Evolutionary conservation across 805 yeast species (phyloP), one percentile per base, ranked within the genome.

Genomic region (Lipomyces starkeyi): DNA sequence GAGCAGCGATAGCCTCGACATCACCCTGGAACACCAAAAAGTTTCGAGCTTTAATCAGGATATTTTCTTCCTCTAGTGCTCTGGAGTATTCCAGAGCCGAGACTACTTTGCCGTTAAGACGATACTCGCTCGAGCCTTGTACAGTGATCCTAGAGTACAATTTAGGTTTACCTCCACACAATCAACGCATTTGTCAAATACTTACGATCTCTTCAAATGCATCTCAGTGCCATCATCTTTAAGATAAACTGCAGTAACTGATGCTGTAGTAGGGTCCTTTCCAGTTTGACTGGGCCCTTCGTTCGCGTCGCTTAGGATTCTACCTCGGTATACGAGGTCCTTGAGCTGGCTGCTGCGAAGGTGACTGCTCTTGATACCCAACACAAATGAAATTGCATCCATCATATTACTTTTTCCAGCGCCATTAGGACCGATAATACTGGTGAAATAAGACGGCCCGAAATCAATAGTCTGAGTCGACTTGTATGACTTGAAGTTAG

Each of bases 401-500:
- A 95, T 93, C 87, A 95, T 90, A 76, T 95, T 95, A 55, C 97
- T 91, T 80, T 95, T 95, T 7, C 99, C 99, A 0, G 98, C 90
- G 43, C 99, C 99, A 83, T 95, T 95, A n/a, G 98, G 98, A 0
- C 99, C 99, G 66, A 95, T 91, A 70, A 95, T 91, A 58, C 97
- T 89, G 0, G 97, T 91, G 81, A 95, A 95, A 68, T 85, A 86
- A 13, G 88, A 83, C 37, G 71, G 74, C 0, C 97, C 97, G 78
- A 95, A 90, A 2, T 95, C 97, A 27, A 94, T 86, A 4, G 83
- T 83, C 20, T 91, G 84, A 0, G 85, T 83, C 0, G 97, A 98
- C 64, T 85, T 83, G 76, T 95, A 95, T 0, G 98, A 93, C 80
- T 95, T 95, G 87, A 95, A 95, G 78, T 95, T 92, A 78, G 85